Percentiles rank a stretch among this genome's conserved stretches.
These are phyloP conservation scores for Paecilomyces niveus DNA, from an alignment of 2,329 filamentous ascomycete genomes.

Conservation along the genomic window DNA sequence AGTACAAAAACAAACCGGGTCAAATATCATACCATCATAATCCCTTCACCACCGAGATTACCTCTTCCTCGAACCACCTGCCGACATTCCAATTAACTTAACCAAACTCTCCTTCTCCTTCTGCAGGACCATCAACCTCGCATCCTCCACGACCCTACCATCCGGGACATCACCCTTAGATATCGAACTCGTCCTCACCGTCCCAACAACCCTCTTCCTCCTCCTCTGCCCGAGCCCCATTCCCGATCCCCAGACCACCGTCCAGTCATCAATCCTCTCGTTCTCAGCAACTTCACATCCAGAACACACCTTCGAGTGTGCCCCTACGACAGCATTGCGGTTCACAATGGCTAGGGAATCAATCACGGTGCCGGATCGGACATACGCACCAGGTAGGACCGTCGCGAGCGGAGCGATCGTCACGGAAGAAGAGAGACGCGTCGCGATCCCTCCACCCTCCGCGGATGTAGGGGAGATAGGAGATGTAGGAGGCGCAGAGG, in stretches of 20 bases:
- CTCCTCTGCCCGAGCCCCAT: constrained; percentile 26
- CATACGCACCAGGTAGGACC: constrained; percentile 30
- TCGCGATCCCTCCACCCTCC: constrained; percentile 10
- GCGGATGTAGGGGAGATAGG: constrained; percentile 2
- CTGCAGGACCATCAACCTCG: constrained; percentile 57
- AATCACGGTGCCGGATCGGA: constrained; percentile 30
- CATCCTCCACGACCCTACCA: constrained; percentile 53
- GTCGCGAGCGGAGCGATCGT: constrained; percentile 31
- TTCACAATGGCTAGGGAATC: constrained; percentile 41
- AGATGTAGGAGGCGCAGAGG: constrained; percentile 29
- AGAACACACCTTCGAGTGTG: constrained; percentile 64
- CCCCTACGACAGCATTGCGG: constrained; percentile 25
- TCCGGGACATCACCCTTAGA: constrained; percentile 32
- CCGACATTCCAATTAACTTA: constrained; percentile 49
- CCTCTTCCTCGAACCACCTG: constrained; percentile 20
- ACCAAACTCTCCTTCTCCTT: constrained; percentile 62
- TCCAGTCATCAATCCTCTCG: constrained; percentile 57
- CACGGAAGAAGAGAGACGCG: constrained; percentile 32
- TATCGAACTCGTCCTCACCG: constrained; percentile 8
- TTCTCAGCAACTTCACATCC: constrained; percentile 53
- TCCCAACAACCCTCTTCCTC: constrained; percentile 31
- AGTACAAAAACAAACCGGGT: not conserved
- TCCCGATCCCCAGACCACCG: constrained; percentile 62
- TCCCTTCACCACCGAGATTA: constrained; percentile 7
- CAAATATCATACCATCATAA: not conserved